A percentile compares a stretch with the other conserved stretches of the same genome.
These are phyloP conservation scores for Solanum pinnatisectum DNA, from an alignment of 257 asterid species.

Conservation along the genomic window DNA sequence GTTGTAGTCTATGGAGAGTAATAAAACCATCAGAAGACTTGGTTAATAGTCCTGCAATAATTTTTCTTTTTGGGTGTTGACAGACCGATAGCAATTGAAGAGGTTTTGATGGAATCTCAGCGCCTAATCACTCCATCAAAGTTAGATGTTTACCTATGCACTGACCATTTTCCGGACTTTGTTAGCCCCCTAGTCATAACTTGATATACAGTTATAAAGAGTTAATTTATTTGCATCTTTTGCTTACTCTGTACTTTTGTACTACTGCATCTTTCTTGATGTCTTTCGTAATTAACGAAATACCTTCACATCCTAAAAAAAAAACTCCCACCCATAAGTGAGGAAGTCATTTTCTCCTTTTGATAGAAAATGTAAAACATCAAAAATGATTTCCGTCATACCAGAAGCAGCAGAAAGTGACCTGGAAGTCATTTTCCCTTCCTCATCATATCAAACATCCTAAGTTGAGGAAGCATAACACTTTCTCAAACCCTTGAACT, in stretches of 20 bases:
- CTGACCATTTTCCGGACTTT: background rate
- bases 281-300: background rate
- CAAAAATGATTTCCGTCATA: background rate
- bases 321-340: background rate
- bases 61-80: background rate
- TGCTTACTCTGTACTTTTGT: background rate
- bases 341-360: background rate
- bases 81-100: background rate
- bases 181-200: background rate
- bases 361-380: background rate
- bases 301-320: background rate
- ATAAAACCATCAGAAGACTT: background rate
- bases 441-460: background rate
- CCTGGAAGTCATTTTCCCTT: background rate
- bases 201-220: background rate
- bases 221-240: background rate
- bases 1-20: background rate
- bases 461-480: background rate
- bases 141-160: background rate
- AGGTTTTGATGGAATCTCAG: background rate
- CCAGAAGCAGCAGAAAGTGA: background rate
- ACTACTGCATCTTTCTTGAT: background rate
- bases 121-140: background rate
- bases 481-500: background rate
- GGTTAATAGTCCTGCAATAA: background rate